A percentile compares a stretch with the other conserved stretches of the same genome.
Evolutionary conservation across 129 eudicot genomes (phyloP).

Genomic region (Sambucus nigra): DNA sequence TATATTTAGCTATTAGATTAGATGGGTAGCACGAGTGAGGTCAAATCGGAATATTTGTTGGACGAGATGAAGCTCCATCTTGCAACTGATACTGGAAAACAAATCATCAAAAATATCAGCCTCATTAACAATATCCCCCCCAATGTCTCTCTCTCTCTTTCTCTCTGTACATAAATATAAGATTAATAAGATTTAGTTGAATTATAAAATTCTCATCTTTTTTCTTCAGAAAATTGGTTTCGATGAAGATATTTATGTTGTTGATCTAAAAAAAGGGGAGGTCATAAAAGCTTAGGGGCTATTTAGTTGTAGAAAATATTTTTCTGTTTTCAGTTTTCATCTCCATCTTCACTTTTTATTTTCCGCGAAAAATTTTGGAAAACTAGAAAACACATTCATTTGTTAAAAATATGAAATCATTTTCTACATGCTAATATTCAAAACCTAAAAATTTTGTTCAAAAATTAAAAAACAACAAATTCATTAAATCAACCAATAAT

Average conservation of each 20-base stretch:
- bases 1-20: too few species aligned
- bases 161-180: not conserved
- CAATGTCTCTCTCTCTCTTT: constrained; percentile 55
- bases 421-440: too few species aligned
- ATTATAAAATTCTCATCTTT: not conserved
- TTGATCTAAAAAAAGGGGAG: constrained; percentile 97
- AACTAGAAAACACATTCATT: too few species aligned
- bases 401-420: too few species aligned
- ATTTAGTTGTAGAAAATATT: too few species aligned
- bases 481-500: too few species aligned
- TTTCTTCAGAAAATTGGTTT: constrained; percentile 78
- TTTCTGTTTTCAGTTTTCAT: too few species aligned
- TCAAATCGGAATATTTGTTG: constrained; percentile 74
- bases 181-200: not conserved
- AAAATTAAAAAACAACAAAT: too few species aligned
- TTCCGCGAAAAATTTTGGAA: too few species aligned
- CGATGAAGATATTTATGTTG: constrained; percentile 70
- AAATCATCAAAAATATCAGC: constrained; percentile 54
- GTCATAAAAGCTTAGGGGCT: too few species aligned
- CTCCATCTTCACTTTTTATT: too few species aligned
- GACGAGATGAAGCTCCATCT: constrained; percentile 87
- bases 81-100: constrained; percentile 72
- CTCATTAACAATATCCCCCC: constrained; percentile 84
- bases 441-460: too few species aligned
- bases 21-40: constrained; percentile 31